Conservation (phyloP, 176 grass and related monocot species). For the Thinopyrum elongatum region DNA sequence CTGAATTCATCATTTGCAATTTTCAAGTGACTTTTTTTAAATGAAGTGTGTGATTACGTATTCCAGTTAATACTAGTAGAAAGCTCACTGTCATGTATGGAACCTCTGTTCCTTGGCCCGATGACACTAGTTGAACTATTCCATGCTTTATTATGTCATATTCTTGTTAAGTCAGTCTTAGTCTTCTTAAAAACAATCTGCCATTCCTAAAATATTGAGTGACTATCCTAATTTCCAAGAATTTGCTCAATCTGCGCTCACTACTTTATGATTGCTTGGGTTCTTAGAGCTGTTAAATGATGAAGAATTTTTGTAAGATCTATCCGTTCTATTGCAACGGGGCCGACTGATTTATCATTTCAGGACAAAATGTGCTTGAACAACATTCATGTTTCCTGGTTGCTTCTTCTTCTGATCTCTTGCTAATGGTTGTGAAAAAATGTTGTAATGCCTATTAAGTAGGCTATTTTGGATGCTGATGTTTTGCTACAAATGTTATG, state of each 20-base stretch:
- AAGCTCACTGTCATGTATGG: neutral
- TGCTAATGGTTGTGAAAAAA: constrained; percentile 9
- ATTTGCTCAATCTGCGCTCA: neutral
- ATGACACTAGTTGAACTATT: neutral
- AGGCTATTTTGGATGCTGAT: neutral
- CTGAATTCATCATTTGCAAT: neutral
- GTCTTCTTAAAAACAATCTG: neutral
- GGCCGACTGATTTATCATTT: constrained; percentile 21
- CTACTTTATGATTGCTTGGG: neutral
- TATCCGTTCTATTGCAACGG: neutral
- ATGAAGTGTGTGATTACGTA: neutral
- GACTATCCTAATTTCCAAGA: neutral
- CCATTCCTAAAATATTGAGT: neutral
- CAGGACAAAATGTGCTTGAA: neutral
- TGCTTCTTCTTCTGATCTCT: neutral
- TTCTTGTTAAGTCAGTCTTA: constrained; percentile 4
- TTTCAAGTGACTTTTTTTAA: constrained; percentile 13
- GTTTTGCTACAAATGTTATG: constrained; percentile 23
- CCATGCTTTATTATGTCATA: neutral
- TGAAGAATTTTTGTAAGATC: neutral
- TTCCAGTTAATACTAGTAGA: neutral
- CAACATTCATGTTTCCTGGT: neutral
- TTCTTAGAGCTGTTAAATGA: neutral
- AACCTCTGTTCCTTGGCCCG: neutral
- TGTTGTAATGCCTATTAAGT: neutral